Evolutionary conservation across 306 rosid species (phyloP).

Genomic region (Inga laurina): DNA sequence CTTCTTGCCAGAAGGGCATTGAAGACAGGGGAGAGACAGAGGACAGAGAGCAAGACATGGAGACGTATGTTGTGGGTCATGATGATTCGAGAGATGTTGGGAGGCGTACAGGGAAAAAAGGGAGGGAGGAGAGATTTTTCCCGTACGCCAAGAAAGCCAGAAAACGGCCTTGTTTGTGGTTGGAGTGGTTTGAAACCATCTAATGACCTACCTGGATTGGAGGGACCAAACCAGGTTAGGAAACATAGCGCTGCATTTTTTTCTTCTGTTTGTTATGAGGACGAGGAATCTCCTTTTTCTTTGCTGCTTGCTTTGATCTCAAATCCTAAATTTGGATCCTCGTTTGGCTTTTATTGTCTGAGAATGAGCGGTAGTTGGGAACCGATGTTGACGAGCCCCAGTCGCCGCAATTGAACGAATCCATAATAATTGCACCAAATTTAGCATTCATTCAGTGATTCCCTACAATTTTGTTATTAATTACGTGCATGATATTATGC

Average conservation of each 20-base stretch:
- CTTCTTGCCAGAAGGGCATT: conserved; percentile 28
- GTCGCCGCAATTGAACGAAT: conserved; percentile 40
- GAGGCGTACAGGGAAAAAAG: conserved; percentile 48
- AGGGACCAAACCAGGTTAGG: conserved; percentile 44
- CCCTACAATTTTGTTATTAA: neutral
- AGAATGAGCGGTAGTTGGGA: conserved; percentile 28
- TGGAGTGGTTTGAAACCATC: conserved; percentile 17
- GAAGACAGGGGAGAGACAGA: conserved; percentile 20
- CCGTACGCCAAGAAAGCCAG: conserved; percentile 34
- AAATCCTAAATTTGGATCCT: conserved; percentile 13
- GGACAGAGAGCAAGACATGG: conserved; percentile 23
- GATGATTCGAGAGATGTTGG: conserved; percentile 32
- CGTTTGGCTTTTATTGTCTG: neutral
- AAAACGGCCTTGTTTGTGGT: conserved; percentile 12
- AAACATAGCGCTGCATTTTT: conserved; percentile 21
- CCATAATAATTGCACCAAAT: conserved; percentile 14
- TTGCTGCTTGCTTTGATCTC: neutral
- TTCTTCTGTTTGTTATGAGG: conserved; percentile 6
- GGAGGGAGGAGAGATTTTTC: conserved; percentile 21
- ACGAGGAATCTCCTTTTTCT: neutral
- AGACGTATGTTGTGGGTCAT: conserved; percentile 12
- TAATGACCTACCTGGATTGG: conserved; percentile 46
- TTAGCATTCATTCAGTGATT: neutral
- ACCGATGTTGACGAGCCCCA: conserved; percentile 33
- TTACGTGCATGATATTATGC: neutral